Conservation (phyloP, 2,329 filamentous ascomycete genomes). For the Colletotrichum musicola region DNA sequence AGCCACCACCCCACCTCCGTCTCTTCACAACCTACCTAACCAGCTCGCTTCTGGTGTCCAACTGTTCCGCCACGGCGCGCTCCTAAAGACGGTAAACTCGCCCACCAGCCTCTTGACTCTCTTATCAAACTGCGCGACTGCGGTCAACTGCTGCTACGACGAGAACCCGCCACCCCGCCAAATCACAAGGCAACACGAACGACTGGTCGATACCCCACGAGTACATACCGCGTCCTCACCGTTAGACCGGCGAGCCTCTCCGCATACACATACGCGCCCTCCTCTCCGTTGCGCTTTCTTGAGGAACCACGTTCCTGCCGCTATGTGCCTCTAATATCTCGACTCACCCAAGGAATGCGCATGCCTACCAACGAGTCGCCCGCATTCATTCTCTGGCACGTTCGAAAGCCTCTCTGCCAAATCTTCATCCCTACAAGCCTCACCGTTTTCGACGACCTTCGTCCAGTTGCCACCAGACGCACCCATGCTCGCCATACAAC, state of each 20-base stretch:
- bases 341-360: constrained; percentile 37
- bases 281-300: constrained; percentile 26
- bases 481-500: constrained; percentile 70
- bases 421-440: constrained; percentile 22
- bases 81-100: constrained; percentile 35
- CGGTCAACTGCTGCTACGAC: constrained; percentile 23
- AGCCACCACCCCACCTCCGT: constrained; percentile 38
- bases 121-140: constrained; percentile 16
- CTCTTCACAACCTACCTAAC: constrained; percentile 25
- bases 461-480: constrained; percentile 49
- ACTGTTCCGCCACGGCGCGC: constrained; percentile 35
- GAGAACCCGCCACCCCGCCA: constrained; percentile 35
- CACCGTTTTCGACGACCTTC: constrained; percentile 26
- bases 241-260: constrained; percentile 16
- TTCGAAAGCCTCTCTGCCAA: constrained; percentile 6
- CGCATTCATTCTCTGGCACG: constrained; percentile 28
- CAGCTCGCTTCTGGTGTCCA: constrained; percentile 27
- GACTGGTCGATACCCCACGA: constrained; percentile 20
- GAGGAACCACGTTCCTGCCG: constrained; percentile 25
- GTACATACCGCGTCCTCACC: constrained; percentile 16
- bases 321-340: constrained; percentile 36
- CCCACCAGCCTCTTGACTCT: constrained; percentile 35
- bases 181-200: constrained; percentile 36
- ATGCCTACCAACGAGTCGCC: constrained; percentile 26
- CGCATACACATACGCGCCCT: constrained; percentile 13